phyloP scores from a whole-genome alignment of 2,329 filamentous ascomycete genomes.

The Orbilia javanica region DNA sequence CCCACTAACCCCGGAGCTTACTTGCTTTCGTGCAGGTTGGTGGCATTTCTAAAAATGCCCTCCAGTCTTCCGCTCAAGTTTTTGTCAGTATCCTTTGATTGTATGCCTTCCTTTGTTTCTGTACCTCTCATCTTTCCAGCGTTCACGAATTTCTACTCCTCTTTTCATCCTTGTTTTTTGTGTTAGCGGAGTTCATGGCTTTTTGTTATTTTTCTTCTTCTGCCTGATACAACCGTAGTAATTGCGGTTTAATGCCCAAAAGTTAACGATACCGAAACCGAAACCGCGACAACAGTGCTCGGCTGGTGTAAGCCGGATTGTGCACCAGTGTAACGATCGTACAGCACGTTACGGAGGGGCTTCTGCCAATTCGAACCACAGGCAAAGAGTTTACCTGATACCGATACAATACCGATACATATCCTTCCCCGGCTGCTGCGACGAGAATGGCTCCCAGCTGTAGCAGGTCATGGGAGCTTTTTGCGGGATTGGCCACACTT shows the following conservation, averaged over 20 bases:
- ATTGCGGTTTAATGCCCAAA: not conserved
- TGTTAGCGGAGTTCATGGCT: conserved; percentile 4
- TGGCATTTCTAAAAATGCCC: conserved; percentile 54
- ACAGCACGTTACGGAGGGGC: conserved; percentile 6
- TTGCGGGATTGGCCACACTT: conserved; percentile 34
- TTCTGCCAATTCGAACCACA: not conserved
- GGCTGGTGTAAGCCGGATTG: conserved; percentile 32
- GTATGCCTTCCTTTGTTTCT: conserved; percentile 17
- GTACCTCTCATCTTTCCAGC: conserved; percentile 4
- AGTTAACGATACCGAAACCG: not conserved
- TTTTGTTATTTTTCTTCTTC: not conserved
- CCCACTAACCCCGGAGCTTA: conserved; percentile 50
- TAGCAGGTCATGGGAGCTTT: conserved; percentile 53
- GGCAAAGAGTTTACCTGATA: not conserved
- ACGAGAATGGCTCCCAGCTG: conserved; percentile 39
- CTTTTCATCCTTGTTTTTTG: not conserved
- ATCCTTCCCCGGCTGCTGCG: not conserved
- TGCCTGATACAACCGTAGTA: not conserved
- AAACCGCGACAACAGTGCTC: conserved; percentile 21
- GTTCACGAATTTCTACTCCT: not conserved
- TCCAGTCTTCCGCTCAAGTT: conserved; percentile 3
- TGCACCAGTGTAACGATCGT: conserved; percentile 9
- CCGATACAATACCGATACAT: not conserved
- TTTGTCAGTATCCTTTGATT: conserved; percentile 6
- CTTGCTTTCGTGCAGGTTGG: conserved; percentile 46